A percentile compares a stretch with the other conserved stretches of the same genome.
These are phyloP conservation scores for Ceratocystis lukuohia DNA, from an alignment of 2,329 filamentous ascomycete genomes.

Conservation along the genomic window DNA sequence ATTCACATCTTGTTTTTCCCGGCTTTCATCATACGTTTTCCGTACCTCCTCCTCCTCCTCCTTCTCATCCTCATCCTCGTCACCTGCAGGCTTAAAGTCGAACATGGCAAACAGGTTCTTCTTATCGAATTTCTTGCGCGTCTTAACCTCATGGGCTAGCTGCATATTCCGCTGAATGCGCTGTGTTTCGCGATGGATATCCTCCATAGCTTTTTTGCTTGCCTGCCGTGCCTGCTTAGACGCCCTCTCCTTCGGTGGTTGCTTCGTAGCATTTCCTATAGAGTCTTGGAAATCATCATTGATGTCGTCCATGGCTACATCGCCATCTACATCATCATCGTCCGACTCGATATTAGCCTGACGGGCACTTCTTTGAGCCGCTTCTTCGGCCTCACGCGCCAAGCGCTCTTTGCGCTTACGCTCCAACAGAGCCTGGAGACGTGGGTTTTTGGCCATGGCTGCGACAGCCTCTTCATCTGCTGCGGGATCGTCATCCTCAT, in stretches of 20 bases:
- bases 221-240: constrained; percentile 65
- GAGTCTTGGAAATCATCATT: constrained; percentile 35
- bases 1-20: constrained; percentile 1
- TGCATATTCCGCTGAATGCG: constrained; percentile 82
- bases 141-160: constrained; percentile 75
- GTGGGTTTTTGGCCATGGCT: constrained; percentile 34
- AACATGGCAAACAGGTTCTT: constrained; percentile 72
- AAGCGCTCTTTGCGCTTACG: constrained; percentile 59
- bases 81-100: constrained; percentile 47
- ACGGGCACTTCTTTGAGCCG: constrained; percentile 27
- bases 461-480: constrained; percentile 36
- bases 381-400: constrained; percentile 49
- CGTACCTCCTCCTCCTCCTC: constrained; percentile 21
- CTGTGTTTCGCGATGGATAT: constrained; percentile 92
- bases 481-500: constrained; percentile 27
- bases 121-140: constrained; percentile 81
- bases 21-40: constrained; percentile 21
- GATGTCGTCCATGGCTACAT: constrained; percentile 27
- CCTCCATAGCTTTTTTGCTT: constrained; percentile 85
- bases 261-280: constrained; percentile 35
- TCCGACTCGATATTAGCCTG: constrained; percentile 29
- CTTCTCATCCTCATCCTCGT: constrained; percentile 22
- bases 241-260: constrained; percentile 44
- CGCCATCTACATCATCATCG: constrained; percentile 28
- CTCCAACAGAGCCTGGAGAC: constrained; percentile 59